Evolutionary conservation across 2,329 filamentous ascomycete species (phyloP), one percentile per base, ranked within the genome.

Genomic region (Lasiodiplodia hormozganensis): DNA sequence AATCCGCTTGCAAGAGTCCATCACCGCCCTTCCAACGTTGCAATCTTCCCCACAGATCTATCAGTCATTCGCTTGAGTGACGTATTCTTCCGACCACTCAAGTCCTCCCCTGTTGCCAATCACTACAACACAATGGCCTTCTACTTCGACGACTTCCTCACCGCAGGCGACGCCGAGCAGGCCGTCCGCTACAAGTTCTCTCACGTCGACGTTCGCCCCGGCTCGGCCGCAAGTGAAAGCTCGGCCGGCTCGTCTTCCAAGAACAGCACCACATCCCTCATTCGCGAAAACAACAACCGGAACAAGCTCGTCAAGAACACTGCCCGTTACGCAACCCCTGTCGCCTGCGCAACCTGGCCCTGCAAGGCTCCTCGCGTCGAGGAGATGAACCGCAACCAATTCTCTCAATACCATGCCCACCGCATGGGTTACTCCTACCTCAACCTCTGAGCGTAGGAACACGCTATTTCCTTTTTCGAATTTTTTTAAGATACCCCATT

Each of bases 101-200:
- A 28, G 1, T 28, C 28, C 28, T 28, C 49, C 18, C 16, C 49
- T 52, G 49, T 21, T 25, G 18, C 49, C 49, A n/a, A 21, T 21
- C 49, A n/a, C 23, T 21, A 21, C 49, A 52, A 21, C 49, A 21
- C 11, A 31, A 67, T 67, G 65, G 56, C 65, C 23, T 68, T 68
- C 49, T 62, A 68, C 57, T 68, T 68, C 47, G 66, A 68, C 56
- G 57, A 68, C 18, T 10, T 53, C 14, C 66, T 68, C 34, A 53
- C 66, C 2, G 66, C 66, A 12, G 36, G 43, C 34, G 66, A 68
- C 56, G 66, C 66, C 21, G 56, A 62, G 43, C 62, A 65, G 49
- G 62, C 62, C 4, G 38, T 65, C 23, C 62, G 62, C 18, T 65
- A 36, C 51, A 65, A 65, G n/a, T 54, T 65, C 36, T 56, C 62